Base-by-base conservation (phyloP, 139 green algal species). In the Zygnema cylindricum region DNA sequence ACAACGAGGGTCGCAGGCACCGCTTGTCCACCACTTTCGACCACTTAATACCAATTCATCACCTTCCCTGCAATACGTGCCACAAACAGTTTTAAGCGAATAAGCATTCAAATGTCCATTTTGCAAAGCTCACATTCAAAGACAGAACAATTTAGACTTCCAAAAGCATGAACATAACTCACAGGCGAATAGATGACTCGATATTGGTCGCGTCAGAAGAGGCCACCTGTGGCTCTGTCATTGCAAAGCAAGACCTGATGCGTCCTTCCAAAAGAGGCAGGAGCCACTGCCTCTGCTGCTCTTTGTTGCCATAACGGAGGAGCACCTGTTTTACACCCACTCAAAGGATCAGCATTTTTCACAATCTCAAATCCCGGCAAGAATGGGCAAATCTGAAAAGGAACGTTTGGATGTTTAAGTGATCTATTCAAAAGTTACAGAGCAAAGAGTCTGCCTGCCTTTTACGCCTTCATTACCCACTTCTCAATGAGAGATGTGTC, bases 141-240 rank as follows among this genome's bases (percentile, higher is more conserved):
- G n/a, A n/a, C n/a, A n/a, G n/a, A n/a, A 63, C 49, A 63, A 63
- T 63, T 63, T 7, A 79, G 43, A 16, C 7, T 16, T 63, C 49
- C 71, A 16, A 73, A 73, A 30, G 57, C 30, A 63, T 35, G 79
- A 33, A 78, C 54, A 1, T 16, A 33, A 33, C 69, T 36, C 38
- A 83, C 84, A 35, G 39, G 82, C 23, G 30, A 77, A 69, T 90
- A 76, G n/a, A 81, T 22, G 81, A 83, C 82, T 95, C 91, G 81
- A 99, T 98, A 94, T 99, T 99, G 38, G 97, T 99, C 22, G 98
- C 98, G 77, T 99, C 98, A 33, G 92, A 96, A 1, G 94, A 98
- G 0, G 98, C 98, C n/a, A 99, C 97, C 0, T 89, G 93, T 42
- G 97, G 98, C 90, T 99, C 98, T 0, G 97, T 99, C 98, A 99